phyloP scores from a whole-genome alignment of 768 basidiomycete genomes.

The Mycena indigotica region DNA sequence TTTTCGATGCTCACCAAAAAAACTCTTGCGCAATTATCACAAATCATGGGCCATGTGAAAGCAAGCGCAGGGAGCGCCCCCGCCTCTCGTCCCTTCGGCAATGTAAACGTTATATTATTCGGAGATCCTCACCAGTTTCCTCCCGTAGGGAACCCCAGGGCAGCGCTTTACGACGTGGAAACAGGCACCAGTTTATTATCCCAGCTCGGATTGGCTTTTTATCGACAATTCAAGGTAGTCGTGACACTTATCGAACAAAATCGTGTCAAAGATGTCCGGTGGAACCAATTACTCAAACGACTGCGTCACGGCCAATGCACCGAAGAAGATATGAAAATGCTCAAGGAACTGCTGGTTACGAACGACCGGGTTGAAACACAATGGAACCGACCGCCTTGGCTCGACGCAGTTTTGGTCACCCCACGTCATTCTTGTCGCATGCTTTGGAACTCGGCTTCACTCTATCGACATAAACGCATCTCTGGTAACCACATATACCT shows the following conservation, averaged over 20 bases:
- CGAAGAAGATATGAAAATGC: slow-evolving; percentile 29
- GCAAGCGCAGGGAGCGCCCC: slow-evolving; percentile 4
- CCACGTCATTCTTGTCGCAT: neutral
- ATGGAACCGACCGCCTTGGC: neutral
- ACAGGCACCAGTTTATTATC: neutral
- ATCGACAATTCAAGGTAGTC: slow-evolving; percentile 34
- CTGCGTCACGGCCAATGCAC: slow-evolving; percentile 31
- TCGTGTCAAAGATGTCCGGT: slow-evolving; percentile 32
- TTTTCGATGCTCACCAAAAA: slow-evolving; percentile 42
- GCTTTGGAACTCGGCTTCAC: neutral
- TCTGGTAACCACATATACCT: neutral
- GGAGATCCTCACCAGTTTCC: no score
- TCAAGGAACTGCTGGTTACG: slow-evolving; percentile 23
- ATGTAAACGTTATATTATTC: slow-evolving; percentile 43
- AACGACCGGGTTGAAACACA: neutral
- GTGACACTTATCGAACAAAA: slow-evolving; percentile 41
- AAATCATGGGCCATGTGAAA: slow-evolving; percentile 16
- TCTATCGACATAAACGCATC: neutral
- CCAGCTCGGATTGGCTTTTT: slow-evolving; percentile 28
- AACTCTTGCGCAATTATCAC: slow-evolving; percentile 25
- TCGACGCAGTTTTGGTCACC: neutral
- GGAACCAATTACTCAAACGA: slow-evolving; percentile 32
- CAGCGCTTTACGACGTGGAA: slow-evolving; percentile 25
- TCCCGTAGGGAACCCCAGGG: slow-evolving; percentile 25
- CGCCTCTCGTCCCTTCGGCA: slow-evolving; percentile 32